Conservation (phyloP, 2,329 filamentous ascomycete genomes). For the Chrysoporthe cubensis region DNA sequence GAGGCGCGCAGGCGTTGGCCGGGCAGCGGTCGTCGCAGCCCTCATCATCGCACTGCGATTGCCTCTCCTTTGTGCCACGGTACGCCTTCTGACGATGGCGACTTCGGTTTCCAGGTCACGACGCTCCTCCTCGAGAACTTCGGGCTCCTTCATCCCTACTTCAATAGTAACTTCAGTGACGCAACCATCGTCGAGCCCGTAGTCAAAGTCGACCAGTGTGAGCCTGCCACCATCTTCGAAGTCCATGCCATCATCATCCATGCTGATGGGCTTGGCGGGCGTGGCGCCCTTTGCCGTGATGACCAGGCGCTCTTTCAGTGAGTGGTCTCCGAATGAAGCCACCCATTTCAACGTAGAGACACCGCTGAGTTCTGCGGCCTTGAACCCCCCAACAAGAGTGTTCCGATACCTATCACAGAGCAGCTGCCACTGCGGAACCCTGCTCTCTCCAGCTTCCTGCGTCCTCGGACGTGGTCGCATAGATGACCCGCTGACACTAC, state of each 20-base stretch:
- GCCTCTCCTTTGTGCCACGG: constrained; percentile 66
- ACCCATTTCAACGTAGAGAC: constrained; percentile 76
- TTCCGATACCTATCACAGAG: constrained; percentile 72
- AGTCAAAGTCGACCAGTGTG: constrained; percentile 74
- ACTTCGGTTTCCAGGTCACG: constrained; percentile 78
- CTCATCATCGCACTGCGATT: constrained; percentile 52
- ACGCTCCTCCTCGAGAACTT: constrained; percentile 72
- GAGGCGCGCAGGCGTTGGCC: constrained; percentile 37
- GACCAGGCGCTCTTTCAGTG: constrained; percentile 62
- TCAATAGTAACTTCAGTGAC: constrained; percentile 69
- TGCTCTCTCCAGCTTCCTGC: constrained; percentile 41
- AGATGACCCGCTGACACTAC: constrained; percentile 48
- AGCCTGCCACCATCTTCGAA: constrained; percentile 80
- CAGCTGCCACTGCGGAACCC: constrained; percentile 69
- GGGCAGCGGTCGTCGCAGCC: constrained; percentile 49
- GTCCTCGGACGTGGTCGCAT: constrained; percentile 43
- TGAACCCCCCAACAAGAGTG: constrained; percentile 69
- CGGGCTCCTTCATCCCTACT: constrained; percentile 71
- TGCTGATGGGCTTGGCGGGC: constrained; percentile 58
- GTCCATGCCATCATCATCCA: constrained; percentile 69
- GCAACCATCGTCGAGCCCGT: constrained; percentile 58
- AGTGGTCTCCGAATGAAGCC: constrained; percentile 53
- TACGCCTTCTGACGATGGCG: constrained; percentile 75
- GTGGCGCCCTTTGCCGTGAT: constrained; percentile 73
- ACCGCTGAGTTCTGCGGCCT: constrained; percentile 66